Percentiles rank a stretch among this genome's conserved stretches.
Conservation (phyloP, 2,329 filamentous ascomycete species). For the Exophiala sideris region DNA sequence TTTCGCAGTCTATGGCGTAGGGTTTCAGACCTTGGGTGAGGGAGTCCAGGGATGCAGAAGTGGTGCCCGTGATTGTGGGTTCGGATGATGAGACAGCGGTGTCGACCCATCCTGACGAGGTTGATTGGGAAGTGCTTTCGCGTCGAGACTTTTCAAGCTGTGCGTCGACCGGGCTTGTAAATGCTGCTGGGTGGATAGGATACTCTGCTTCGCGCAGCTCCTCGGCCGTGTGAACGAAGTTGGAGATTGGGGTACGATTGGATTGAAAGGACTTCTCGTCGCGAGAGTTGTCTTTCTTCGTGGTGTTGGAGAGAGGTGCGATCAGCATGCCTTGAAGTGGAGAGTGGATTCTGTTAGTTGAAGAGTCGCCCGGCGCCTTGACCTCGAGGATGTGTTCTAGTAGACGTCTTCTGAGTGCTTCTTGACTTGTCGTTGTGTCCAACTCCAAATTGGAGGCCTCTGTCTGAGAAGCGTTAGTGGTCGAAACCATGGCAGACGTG, state of each 20-base stretch:
- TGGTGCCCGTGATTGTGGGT: not conserved
- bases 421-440: not conserved
- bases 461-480: not conserved
- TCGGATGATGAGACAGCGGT: constrained; percentile 66
- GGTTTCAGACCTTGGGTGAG: constrained; percentile 77
- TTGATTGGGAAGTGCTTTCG: constrained; percentile 47
- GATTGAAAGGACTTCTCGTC: constrained; percentile 68
- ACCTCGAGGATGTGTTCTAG: constrained; percentile 89
- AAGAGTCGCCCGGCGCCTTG: constrained; percentile 80
- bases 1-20: constrained; percentile 89
- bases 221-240: constrained; percentile 68
- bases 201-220: constrained; percentile 83
- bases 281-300: constrained; percentile 60
- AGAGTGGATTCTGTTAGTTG: constrained; percentile 76
- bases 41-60: constrained; percentile 7
- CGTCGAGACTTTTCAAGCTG: constrained; percentile 53
- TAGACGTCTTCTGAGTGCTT: constrained; percentile 51
- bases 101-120: constrained; percentile 72
- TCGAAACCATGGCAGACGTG: not conserved
- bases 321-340: constrained; percentile 81
- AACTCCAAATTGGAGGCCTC: not conserved
- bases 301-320: constrained; percentile 65
- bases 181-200: constrained; percentile 73
- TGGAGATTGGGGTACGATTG: constrained; percentile 74
- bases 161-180: constrained; percentile 56